phyloP scores from a whole-genome alignment of 2,329 filamentous ascomycete species.

The Blastomyces parvus region DNA sequence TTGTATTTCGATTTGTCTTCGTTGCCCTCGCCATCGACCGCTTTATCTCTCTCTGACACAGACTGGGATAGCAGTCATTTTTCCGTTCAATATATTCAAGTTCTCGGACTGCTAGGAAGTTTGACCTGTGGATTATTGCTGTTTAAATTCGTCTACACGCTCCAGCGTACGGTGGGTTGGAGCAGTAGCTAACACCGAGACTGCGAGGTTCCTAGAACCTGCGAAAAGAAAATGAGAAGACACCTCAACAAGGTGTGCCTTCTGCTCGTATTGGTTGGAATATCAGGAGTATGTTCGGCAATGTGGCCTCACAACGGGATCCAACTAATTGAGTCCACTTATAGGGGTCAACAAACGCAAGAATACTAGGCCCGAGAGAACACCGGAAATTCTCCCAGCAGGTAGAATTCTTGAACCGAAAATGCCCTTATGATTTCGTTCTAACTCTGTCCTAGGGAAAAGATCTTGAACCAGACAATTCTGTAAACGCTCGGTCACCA shows the following conservation, averaged over 20 bases:
- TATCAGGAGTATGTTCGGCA: slow-evolving; percentile 1
- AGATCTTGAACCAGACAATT: not conserved
- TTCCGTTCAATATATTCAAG: not conserved
- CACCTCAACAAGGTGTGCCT: not conserved
- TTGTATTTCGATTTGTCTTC: not conserved
- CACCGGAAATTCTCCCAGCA: not conserved
- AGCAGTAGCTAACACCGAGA: not conserved
- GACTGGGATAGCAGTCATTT: not conserved
- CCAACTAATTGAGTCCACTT: not conserved
- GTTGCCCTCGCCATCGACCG: not conserved
- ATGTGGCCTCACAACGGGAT: not conserved
- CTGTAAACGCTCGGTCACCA: not conserved
- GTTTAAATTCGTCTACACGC: not conserved
- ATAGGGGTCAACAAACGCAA: not conserved
- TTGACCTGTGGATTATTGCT: not conserved
- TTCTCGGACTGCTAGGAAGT: not conserved
- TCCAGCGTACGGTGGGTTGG: not conserved
- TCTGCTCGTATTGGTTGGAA: not conserved
- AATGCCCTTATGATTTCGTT: not conserved
- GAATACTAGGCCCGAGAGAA: not conserved
- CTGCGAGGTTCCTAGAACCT: not conserved
- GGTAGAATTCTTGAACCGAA: not conserved
- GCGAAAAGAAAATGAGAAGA: not conserved
- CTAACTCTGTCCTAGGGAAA: not conserved
- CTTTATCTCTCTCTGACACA: not conserved